phyloP scores from a whole-genome alignment of 1,139 yeast species.

The Geotrichum citri-aurantii region DNA sequence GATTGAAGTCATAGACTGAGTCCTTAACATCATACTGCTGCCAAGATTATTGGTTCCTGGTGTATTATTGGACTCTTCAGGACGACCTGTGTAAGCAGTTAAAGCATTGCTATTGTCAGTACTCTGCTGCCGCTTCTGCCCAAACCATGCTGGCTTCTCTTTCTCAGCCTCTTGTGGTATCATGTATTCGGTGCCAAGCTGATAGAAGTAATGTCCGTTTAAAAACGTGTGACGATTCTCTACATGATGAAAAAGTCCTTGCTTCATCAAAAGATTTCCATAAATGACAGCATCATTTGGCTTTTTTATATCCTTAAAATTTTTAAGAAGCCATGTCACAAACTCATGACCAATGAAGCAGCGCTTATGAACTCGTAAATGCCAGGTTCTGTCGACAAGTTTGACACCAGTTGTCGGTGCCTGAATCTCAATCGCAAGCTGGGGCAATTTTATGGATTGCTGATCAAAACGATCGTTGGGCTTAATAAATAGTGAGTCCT shows the following conservation, averaged over 20 bases:
- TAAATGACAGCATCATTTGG: slow-evolving; percentile 76
- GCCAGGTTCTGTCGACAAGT: slow-evolving; percentile 84
- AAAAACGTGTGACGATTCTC: slow-evolving; percentile 75
- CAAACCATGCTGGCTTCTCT: slow-evolving; percentile 7
- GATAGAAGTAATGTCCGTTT: slow-evolving; percentile 91
- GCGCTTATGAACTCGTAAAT: slow-evolving; percentile 67
- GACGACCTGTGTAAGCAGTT: neutral
- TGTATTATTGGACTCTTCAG: neutral
- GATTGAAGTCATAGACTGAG: slow-evolving; percentile 12
- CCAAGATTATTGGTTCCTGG: neutral
- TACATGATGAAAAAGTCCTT: slow-evolving; percentile 71
- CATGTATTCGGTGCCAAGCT: slow-evolving; percentile 54
- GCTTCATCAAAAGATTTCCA: slow-evolving; percentile 72
- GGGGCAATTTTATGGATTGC: slow-evolving; percentile 41
- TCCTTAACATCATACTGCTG: neutral
- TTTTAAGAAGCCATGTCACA: slow-evolving; percentile 76
- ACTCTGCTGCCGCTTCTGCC: slow-evolving; percentile 2
- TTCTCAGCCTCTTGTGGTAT: slow-evolving; percentile 12
- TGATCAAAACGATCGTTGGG: slow-evolving; percentile 36
- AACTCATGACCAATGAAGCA: slow-evolving; percentile 84
- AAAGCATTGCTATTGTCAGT: neutral
- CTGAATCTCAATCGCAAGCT: slow-evolving; percentile 63
- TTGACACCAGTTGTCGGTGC: slow-evolving; percentile 47
- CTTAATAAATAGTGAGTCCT: slow-evolving; percentile 36
- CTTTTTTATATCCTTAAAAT: slow-evolving; percentile 70